Conservation (phyloP, 306 rosid genomes). For the Inga laurina region DNA sequence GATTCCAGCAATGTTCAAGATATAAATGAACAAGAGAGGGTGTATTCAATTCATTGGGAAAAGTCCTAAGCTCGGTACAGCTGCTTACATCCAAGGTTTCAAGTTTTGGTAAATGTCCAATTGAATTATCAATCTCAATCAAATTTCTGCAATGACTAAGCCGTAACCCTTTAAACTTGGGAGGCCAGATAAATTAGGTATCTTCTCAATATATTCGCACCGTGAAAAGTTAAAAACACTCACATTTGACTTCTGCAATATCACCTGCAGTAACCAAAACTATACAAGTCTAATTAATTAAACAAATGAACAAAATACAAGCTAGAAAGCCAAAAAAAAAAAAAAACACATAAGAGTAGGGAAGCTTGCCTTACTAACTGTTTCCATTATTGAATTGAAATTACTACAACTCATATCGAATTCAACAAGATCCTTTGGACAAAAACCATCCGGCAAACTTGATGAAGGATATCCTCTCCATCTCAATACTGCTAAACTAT, state of each 20-base stretch:
- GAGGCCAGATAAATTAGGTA: constrained; percentile 21
- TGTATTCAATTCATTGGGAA: background rate
- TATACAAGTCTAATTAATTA: background rate
- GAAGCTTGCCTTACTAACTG: background rate
- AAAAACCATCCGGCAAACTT: constrained; percentile 2
- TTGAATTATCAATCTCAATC: background rate
- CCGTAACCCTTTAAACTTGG: background rate
- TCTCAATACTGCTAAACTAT: constrained; percentile 1
- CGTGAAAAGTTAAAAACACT: background rate
- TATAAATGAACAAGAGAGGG: background rate
- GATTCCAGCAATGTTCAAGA: rapidly evolving
- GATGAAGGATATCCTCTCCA: constrained; percentile 24
- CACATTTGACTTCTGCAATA: background rate
- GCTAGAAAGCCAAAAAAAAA: no score
- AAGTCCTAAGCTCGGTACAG: background rate
- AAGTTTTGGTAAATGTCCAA: background rate
- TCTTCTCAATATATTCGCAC: background rate
- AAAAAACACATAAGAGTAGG: background rate
- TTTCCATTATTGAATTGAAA: background rate
- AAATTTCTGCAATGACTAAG: constrained; percentile 1
- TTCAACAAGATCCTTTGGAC: background rate
- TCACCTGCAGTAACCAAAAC: constrained; percentile 1
- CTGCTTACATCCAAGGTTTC: background rate
- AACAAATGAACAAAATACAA: no score
- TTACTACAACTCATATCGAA: background rate